Evolutionary conservation across 306 rosid species (phyloP).

Genomic region (Rosa rugosa): DNA sequence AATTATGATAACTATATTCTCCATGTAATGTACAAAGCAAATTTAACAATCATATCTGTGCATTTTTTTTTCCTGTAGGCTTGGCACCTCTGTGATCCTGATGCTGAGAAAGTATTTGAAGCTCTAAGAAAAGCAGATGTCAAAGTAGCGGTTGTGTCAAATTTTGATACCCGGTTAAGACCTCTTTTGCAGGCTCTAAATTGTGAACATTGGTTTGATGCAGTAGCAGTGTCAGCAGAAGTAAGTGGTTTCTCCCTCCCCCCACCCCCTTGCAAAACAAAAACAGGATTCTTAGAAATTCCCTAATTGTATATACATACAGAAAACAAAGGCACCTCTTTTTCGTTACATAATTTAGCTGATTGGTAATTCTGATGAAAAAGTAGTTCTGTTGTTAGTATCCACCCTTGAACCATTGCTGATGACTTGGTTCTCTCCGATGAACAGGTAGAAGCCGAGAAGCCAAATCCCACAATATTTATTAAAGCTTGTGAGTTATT

Average conservation of each 20-base stretch:
- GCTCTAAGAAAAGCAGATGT: slow-evolving; percentile 81
- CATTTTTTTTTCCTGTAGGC: slow-evolving; percentile 52
- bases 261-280: neutral
- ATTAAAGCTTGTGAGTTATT: slow-evolving; percentile 88
- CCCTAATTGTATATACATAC: neutral
- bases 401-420: neutral
- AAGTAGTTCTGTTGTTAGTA: neutral
- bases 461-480: slow-evolving; percentile 98
- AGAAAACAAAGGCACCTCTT: neutral
- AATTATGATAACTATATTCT: slow-evolving; percentile 1
- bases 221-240: slow-evolving; percentile 97
- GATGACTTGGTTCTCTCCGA: neutral
- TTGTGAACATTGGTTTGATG: slow-evolving; percentile 95
- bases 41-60: slow-evolving; percentile 16
- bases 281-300: neutral
- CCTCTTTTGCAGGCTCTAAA: slow-evolving; percentile 73
- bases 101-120: slow-evolving; percentile 66
- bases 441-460: slow-evolving; percentile 82
- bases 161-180: slow-evolving; percentile 89
- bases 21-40: neutral
- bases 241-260: slow-evolving; percentile 31
- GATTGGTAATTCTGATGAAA: neutral
- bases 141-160: slow-evolving; percentile 80
- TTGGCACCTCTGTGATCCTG: slow-evolving; percentile 95
- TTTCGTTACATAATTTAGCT: neutral